Evolutionary conservation across 2,329 filamentous ascomycete species (phyloP), one percentile per base, ranked within the genome.

Genomic region (Orbilia oligospora): DNA sequence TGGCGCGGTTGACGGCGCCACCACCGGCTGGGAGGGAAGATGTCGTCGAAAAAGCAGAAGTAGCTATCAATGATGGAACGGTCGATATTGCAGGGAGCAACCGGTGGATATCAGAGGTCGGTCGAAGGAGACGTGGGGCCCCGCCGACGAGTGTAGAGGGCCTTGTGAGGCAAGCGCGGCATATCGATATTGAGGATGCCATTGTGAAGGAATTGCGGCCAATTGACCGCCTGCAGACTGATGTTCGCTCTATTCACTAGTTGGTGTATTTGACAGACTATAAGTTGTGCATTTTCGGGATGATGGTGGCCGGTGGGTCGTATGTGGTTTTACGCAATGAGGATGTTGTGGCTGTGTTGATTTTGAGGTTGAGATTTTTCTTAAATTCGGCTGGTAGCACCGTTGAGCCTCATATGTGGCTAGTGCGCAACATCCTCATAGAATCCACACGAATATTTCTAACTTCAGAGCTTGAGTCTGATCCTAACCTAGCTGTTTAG

Each of bases 101-200:
- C 20, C 51, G 66, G 22, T 69, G 24, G 55, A 67, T 48, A 36
- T 58, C 24, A 36, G 64, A 41, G 4, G 56, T 61, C 5, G 51
- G 41, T 56, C 48, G 48, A 33, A 64, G 27, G 10, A 69, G 44
- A 48, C 55, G 64, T 33, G 55, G 22, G 41, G 48, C 16, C 22
- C 36, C 48, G 55, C 65, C 53, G 48, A 55, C n/a, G 66, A 63
- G 63, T 48, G 55, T 67, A 38, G 71, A 63, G 30, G 72, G 16
- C 24, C 73, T 53, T 18, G 67, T 36, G 44, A 73, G 75, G 66
- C 70, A 76, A 58, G 71, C 79, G 58, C 71, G 69, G 61, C 66
- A 80, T 71, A 86, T 87, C 5, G 83, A 67, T 61, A 83, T 80
- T 24, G 82, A 82, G 53, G 84, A 84, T 75, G 83, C 84, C 85